phyloP scores from a whole-genome alignment of 768 basidiomycete genomes.

The Kockovaella imperatae region DNA sequence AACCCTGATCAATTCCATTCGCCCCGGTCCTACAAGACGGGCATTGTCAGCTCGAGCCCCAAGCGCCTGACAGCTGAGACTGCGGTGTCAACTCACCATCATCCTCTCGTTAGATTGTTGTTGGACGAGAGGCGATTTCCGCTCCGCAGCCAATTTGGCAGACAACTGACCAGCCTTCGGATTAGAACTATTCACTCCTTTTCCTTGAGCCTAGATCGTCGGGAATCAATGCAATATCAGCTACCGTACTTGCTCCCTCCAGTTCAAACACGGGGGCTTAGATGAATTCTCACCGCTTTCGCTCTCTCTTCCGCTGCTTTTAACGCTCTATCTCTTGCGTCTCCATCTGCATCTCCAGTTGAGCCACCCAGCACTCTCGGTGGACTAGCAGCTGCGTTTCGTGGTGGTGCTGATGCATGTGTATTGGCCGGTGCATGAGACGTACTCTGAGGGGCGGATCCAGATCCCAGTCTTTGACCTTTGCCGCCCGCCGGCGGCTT shows the following conservation, averaged over 20 bases:
- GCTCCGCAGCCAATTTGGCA: constrained; percentile 36
- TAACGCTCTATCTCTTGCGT: constrained; percentile 37
- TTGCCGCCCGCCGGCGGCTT: constrained; percentile 10
- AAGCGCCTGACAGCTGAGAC: not conserved
- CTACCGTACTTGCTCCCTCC: no score
- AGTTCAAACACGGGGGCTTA: not conserved
- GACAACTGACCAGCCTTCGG: constrained; percentile 38
- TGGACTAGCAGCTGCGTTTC: constrained; percentile 4
- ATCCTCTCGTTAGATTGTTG: constrained; percentile 17
- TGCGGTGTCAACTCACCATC: constrained; percentile 32
- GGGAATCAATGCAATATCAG: no score
- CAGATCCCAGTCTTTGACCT: constrained; percentile 39
- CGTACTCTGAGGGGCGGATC: not conserved
- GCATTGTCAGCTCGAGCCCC: not conserved
- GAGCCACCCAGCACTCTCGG: constrained; percentile 16
- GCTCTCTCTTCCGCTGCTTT: constrained; percentile 40
- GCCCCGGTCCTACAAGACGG: constrained; percentile 7
- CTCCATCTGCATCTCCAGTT: constrained; percentile 12
- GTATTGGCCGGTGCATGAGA: constrained; percentile 1
- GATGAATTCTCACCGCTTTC: constrained; percentile 31
- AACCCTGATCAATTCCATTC: constrained; percentile 8
- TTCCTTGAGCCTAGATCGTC: constrained; percentile 17
- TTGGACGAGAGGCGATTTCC: constrained; percentile 15
- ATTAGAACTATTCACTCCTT: constrained; percentile 35
- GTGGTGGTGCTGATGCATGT: not conserved